Conservation (phyloP, 1,284 basidiomycete species). For the Ustilago loliicola region DNA sequence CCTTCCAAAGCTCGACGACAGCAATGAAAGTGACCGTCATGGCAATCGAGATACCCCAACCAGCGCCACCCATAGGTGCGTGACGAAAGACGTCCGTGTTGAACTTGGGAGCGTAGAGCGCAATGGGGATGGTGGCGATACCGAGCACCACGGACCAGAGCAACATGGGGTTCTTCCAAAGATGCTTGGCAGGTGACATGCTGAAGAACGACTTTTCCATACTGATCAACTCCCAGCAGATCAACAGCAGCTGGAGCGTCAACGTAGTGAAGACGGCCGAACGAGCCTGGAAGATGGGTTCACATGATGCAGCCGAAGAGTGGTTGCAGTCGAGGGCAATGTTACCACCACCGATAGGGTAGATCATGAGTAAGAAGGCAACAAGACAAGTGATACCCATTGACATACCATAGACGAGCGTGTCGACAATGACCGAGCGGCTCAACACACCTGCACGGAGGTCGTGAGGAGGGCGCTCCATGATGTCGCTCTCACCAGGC, state of each 20-base stretch:
- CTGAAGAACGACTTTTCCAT: constrained; percentile 62
- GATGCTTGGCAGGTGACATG: constrained; percentile 55
- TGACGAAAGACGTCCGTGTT: constrained; percentile 63
- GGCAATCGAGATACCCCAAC: constrained; percentile 61
- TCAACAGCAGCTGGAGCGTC: constrained; percentile 59
- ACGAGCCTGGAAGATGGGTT: constrained; percentile 62
- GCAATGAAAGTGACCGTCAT: constrained; percentile 53
- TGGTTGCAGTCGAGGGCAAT: constrained; percentile 61
- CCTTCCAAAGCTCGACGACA: constrained; percentile 62
- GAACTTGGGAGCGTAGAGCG: constrained; percentile 64
- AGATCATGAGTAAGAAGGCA: constrained; percentile 64
- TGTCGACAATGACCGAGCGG: constrained; percentile 60
- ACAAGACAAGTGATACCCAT: constrained; percentile 65
- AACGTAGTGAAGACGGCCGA: constrained; percentile 62
- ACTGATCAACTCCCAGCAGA: constrained; percentile 65
- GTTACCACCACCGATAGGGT: constrained; percentile 55
- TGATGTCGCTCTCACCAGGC: constrained; percentile 57
- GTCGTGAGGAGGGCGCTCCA: constrained; percentile 61
- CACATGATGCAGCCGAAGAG: constrained; percentile 49
- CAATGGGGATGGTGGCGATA: constrained; percentile 57
- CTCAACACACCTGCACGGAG: constrained; percentile 60
- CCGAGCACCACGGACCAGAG: constrained; percentile 62
- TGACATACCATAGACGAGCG: constrained; percentile 59
- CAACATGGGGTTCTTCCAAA: constrained; percentile 61
- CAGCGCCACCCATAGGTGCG: constrained; percentile 52